phyloP scores from a whole-genome alignment of 805 yeast species.

The Zygotorulaspora sp. region DNA sequence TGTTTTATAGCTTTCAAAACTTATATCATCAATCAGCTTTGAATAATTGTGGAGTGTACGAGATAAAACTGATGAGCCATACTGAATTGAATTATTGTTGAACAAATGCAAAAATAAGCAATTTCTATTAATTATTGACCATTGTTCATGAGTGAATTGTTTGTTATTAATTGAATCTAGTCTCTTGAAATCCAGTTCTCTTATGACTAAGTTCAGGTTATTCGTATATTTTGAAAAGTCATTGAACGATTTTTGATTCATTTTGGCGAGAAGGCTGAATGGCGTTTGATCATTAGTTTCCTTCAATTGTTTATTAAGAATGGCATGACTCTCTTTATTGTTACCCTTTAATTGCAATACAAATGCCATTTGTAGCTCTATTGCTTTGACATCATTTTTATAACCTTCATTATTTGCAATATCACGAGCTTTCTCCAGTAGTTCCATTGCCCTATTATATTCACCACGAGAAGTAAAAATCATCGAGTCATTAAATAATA shows the following conservation, averaged over 20 bases:
- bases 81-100: conserved; percentile 22
- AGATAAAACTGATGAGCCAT: conserved; percentile 20
- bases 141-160: conserved; percentile 27
- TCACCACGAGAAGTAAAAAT: conserved; percentile 46
- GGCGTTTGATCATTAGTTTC: conserved; percentile 23
- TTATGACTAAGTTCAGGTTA: conserved; percentile 31
- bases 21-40: conserved; percentile 21
- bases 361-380: conserved; percentile 56
- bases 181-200: conserved; percentile 34
- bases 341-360: conserved; percentile 44
- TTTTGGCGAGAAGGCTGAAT: conserved; percentile 31
- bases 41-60: conserved; percentile 25
- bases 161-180: conserved; percentile 20
- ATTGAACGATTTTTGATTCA: conserved; percentile 29
- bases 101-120: conserved; percentile 24
- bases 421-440: conserved; percentile 44
- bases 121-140: conserved; percentile 24
- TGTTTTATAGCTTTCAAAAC: conserved; percentile 27
- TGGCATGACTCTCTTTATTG: conserved; percentile 33
- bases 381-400: conserved; percentile 54
- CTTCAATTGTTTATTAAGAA: conserved; percentile 36
- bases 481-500: conserved; percentile 59
- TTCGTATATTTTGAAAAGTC: conserved; percentile 32
- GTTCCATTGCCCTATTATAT: conserved; percentile 37
- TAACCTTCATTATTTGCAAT: conserved; percentile 40